Evolutionary conservation across 306 rosid genomes (phyloP).

Genomic region (Adenanthera pavonina): DNA sequence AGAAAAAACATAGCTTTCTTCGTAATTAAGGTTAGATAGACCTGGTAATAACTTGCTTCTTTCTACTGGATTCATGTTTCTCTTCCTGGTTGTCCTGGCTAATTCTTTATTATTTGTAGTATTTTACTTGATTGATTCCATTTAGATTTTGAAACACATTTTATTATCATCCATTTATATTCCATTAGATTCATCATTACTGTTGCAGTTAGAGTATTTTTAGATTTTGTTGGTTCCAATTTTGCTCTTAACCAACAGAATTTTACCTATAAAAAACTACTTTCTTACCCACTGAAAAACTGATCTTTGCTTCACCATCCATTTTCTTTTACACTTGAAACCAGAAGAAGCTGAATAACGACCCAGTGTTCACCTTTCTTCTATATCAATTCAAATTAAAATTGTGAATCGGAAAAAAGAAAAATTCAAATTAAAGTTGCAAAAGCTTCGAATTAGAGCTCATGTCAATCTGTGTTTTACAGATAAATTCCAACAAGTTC

Average conservation of each 20-base stretch:
- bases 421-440: background rate
- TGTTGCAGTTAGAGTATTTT: background rate
- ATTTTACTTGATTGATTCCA: background rate
- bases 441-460: background rate
- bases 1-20: background rate
- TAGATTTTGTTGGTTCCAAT: background rate
- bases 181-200: background rate
- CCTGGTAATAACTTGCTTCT: background rate
- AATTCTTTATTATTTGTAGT: background rate
- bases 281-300: background rate
- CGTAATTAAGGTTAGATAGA: background rate
- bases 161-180: background rate
- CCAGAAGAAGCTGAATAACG: too few relatives aligned
- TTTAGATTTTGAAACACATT: background rate
- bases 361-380: background rate
- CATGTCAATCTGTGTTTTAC: background rate
- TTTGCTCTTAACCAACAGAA: background rate
- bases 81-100: background rate
- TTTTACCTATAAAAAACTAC: background rate
- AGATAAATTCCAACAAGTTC: conserved; percentile 47
- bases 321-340: background rate
- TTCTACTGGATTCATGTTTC: background rate
- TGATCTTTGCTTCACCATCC: background rate
- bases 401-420: background rate
- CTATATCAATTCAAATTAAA: background rate